A percentile compares a stretch with the other conserved stretches of the same genome.
Evolutionary conservation across 805 yeast species (phyloP).

Genomic region (Yamadazyma takamatsuzukensis): DNA sequence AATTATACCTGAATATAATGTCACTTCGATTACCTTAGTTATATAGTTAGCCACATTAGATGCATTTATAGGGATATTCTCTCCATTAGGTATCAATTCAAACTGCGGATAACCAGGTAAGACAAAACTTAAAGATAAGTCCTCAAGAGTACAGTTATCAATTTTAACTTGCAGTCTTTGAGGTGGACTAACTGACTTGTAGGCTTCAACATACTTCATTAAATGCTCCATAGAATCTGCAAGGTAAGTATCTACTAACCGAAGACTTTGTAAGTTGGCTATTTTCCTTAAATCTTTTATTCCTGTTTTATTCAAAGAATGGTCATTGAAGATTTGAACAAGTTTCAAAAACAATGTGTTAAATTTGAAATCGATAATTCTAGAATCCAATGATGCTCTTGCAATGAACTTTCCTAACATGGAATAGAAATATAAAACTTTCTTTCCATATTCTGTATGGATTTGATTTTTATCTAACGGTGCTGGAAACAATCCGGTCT

Average conservation of each 20-base stretch:
- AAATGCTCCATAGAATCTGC: constrained; percentile 57
- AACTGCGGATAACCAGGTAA: constrained; percentile 72
- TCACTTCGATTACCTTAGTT: constrained; percentile 50
- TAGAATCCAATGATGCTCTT: constrained; percentile 79
- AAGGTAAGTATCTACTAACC: constrained; percentile 53
- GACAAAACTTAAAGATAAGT: constrained; percentile 59
- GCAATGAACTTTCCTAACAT: constrained; percentile 82
- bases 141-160: constrained; percentile 45
- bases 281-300: constrained; percentile 17
- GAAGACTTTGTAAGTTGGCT: constrained; percentile 36
- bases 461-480: constrained; percentile 42
- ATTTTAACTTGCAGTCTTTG: constrained; percentile 12
- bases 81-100: constrained; percentile 59
- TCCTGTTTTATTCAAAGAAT: constrained; percentile 6
- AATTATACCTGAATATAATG: constrained; percentile 60
- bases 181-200: constrained; percentile 11
- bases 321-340: constrained; percentile 35
- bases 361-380: constrained; percentile 80
- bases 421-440: constrained; percentile 51
- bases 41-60: constrained; percentile 59
- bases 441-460: constrained; percentile 32
- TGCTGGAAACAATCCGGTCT: constrained; percentile 68
- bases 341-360: constrained; percentile 66
- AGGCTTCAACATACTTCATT: constrained; percentile 35
- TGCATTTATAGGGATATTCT: constrained; percentile 42